A percentile compares a stretch with the other conserved stretches of the same genome.
phyloP scores from a whole-genome alignment of 2,329 filamentous ascomycete genomes.

The Colletotrichum limetticola region DNA sequence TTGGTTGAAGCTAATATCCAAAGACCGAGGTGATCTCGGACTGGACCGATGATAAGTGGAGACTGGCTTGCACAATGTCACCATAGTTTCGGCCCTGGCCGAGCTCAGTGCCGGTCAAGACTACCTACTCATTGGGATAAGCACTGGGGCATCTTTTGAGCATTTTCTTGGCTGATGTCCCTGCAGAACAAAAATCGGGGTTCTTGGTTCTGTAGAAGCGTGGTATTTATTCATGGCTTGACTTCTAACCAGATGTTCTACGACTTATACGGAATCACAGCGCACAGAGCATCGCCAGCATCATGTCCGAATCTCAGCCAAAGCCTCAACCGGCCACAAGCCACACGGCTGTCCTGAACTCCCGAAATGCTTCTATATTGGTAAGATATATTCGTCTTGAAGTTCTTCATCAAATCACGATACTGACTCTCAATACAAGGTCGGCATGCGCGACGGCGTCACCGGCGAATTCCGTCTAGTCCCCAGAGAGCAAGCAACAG shows the following conservation, averaged over 20 bases:
- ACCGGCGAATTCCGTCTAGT: constrained; percentile 38
- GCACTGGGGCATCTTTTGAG: no score
- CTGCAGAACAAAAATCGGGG: not conserved
- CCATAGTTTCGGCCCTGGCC: constrained; percentile 3
- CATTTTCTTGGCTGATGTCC: no score
- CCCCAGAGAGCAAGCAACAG: constrained; percentile 38
- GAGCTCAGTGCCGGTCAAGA: not conserved
- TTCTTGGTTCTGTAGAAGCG: no score
- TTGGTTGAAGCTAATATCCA: not conserved
- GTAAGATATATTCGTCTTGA: constrained; percentile 13
- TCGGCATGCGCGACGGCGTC: constrained; percentile 42
- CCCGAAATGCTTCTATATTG: constrained; percentile 39
- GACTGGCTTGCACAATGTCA: not conserved
- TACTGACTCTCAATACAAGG: constrained; percentile 20
- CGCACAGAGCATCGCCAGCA: not conserved
- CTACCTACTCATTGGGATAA: not conserved
- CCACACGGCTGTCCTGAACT: constrained; percentile 39
- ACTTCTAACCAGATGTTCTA: not conserved
- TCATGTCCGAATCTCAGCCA: constrained; percentile 14
- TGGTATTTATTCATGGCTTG: not conserved
- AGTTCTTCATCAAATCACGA: no score
- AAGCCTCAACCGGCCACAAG: constrained; percentile 28
- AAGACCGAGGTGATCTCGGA: not conserved
- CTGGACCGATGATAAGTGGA: constrained; percentile 1
- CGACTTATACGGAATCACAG: not conserved